A percentile compares a stretch with the other conserved stretches of the same genome.
These are phyloP conservation scores for Leishmania mexicana DNA, from an alignment of 208 protist species.

Conservation along the genomic window DNA sequence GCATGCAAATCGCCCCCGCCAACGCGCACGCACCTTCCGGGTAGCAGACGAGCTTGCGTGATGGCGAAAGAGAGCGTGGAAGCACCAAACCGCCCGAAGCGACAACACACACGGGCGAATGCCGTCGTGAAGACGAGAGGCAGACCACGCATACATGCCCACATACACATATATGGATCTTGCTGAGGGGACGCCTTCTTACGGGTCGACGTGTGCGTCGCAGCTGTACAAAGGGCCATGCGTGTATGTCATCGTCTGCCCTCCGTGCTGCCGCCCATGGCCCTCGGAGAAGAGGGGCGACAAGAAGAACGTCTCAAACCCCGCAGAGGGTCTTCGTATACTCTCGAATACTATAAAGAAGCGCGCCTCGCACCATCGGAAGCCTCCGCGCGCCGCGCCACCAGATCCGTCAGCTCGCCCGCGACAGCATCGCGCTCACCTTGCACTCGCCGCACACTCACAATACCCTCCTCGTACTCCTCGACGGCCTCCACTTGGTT, in stretches of 20 bases:
- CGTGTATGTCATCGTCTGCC: neutral
- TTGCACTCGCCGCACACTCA: neutral
- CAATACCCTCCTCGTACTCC: conserved; percentile 9
- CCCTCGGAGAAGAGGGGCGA: neutral
- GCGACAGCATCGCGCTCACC: neutral
- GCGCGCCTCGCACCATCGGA: neutral
- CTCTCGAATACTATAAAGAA: neutral
- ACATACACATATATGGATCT: no score
- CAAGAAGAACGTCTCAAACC: neutral
- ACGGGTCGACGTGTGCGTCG: neutral
- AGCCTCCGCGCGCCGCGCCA: neutral
- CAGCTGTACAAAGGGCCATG: neutral
- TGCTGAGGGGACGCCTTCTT: neutral
- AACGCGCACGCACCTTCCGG: no score
- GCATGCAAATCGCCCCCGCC: neutral
- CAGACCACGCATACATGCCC: neutral
- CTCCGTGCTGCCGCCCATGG: neutral
- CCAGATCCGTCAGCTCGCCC: neutral
- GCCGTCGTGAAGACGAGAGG: no score
- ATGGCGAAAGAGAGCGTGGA: no score
- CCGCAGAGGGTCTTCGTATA: neutral
- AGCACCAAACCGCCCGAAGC: no score
- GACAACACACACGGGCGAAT: no score
- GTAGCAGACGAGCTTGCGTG: no score
- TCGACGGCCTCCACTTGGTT: neutral